phyloP scores from a whole-genome alignment of 2,329 filamentous ascomycete species.

The Teratosphaeria viscida region DNA sequence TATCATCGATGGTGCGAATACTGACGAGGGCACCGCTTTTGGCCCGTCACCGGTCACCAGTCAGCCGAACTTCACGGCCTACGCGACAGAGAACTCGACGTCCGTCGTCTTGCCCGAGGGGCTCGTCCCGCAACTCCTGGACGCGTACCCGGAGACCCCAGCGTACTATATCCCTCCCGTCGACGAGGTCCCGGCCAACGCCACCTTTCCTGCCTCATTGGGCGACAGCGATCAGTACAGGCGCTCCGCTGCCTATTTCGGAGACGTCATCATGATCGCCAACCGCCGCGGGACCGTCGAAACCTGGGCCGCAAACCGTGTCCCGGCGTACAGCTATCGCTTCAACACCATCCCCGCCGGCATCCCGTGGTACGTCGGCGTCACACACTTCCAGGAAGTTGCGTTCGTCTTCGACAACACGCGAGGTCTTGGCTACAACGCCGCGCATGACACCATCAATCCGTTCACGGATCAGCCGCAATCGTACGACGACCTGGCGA shows the following conservation, averaged over 20 bases:
- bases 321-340: constrained; percentile 50
- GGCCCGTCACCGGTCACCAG: constrained; percentile 23
- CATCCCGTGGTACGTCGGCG: constrained; percentile 32
- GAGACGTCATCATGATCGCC: constrained; percentile 38
- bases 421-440: constrained; percentile 31
- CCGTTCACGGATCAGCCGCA: constrained; percentile 27
- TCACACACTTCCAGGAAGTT: constrained; percentile 45
- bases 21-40: constrained; percentile 39
- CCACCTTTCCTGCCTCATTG: constrained; percentile 22
- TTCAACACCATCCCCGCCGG: constrained; percentile 48
- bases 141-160: constrained; percentile 41
- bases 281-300: constrained; percentile 44
- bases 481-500: constrained; percentile 29
- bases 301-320: constrained; percentile 37
- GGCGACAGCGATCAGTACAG: constrained; percentile 31
- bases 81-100: constrained; percentile 19
- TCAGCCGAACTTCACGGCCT: constrained; percentile 35
- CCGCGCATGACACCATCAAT: constrained; percentile 20
- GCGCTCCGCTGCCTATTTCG: constrained; percentile 41
- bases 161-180: constrained; percentile 14
- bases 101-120: background rate
- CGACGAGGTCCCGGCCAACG: constrained; percentile 31
- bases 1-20: constrained; percentile 40
- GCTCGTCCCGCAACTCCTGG: constrained; percentile 36
- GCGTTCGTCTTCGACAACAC: constrained; percentile 36